Conservation (phyloP, 768 basidiomycete species). For the Hortiboletus campestris region DNA sequence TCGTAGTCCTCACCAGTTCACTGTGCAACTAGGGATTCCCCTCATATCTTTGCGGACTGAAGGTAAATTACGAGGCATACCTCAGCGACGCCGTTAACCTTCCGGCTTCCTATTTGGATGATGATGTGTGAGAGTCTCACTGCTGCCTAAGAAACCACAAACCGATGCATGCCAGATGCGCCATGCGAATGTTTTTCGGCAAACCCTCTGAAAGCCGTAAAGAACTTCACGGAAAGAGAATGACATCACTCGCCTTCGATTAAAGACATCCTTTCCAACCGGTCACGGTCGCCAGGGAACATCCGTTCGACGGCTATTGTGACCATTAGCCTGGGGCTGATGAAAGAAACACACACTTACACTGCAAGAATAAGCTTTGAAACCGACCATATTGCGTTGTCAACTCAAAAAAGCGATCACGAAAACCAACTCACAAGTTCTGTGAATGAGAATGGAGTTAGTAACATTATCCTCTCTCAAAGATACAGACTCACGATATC, state of each 20-base stretch:
- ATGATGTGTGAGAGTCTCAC: not conserved
- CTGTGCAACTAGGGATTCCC: slow-evolving; percentile 65
- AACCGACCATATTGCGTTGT: not conserved
- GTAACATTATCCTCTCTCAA: not conserved
- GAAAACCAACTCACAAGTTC: slow-evolving; percentile 31
- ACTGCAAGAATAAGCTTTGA: slow-evolving; percentile 58
- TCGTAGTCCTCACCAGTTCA: slow-evolving; percentile 80
- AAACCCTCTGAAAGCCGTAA: slow-evolving; percentile 57
- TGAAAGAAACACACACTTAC: slow-evolving; percentile 34
- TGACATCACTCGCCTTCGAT: slow-evolving; percentile 66
- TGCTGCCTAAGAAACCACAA: slow-evolving; percentile 4
- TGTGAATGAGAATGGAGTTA: slow-evolving; percentile 30
- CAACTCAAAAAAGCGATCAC: not conserved
- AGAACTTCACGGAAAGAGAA: not conserved
- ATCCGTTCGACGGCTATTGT: slow-evolving; percentile 74
- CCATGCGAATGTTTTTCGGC: slow-evolving; percentile 88
- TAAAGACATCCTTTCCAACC: slow-evolving; percentile 82
- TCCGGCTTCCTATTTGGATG: slow-evolving; percentile 55
- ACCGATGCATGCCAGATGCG: slow-evolving; percentile 86
- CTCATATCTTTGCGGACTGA: not conserved
- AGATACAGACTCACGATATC: slow-evolving; percentile 64
- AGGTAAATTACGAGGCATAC: slow-evolving; percentile 30
- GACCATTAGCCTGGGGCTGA: not conserved
- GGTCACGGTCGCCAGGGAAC: slow-evolving; percentile 85
- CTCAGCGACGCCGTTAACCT: slow-evolving; percentile 96